Evolutionary conservation across 208 protist species (phyloP).

Genomic region (Wallacemonas sp.): DNA sequence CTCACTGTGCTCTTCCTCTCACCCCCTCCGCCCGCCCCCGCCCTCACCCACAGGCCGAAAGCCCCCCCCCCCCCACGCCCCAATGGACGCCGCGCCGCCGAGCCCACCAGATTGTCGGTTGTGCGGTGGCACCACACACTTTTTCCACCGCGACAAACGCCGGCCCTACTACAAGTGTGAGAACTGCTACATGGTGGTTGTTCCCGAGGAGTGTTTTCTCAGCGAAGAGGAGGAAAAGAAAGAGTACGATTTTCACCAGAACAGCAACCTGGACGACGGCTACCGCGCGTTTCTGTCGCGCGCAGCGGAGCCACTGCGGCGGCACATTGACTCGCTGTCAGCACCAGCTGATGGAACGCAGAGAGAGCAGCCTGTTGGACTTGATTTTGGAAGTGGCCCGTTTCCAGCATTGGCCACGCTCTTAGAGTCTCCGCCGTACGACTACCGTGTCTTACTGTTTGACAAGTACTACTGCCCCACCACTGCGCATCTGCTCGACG

Average conservation of each 20-base stretch:
- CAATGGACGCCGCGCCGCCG: neutral
- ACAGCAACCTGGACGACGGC: conserved; percentile 21
- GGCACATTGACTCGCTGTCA: conserved; percentile 7
- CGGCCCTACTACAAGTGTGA: conserved; percentile 33
- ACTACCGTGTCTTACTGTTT: conserved; percentile 28
- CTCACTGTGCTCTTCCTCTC: no score
- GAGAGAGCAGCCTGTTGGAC: conserved; percentile 5
- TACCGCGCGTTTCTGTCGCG: conserved; percentile 44
- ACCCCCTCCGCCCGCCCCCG: no score
- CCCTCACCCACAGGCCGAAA: neutral
- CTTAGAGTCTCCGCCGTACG: conserved; percentile 10
- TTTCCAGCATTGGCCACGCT: conserved; percentile 27
- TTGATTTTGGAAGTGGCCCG: conserved; percentile 63
- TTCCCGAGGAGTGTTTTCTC: conserved; percentile 23
- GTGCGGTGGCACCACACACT: conserved; percentile 7
- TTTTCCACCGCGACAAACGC: conserved; percentile 33
- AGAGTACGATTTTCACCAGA: conserved; percentile 54
- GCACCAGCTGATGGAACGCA: neutral
- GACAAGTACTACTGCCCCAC: conserved; percentile 49
- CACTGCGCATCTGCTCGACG: neutral
- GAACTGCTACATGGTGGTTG: conserved; percentile 38
- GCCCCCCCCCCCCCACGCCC: neutral
- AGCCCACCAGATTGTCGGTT: conserved; percentile 19
- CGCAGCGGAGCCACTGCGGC: conserved; percentile 22
- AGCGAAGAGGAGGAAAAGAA: conserved; percentile 31